Percentiles rank a stretch among this genome's conserved stretches.
phyloP scores from a whole-genome alignment of 2,329 filamentous ascomycete species.

The Cadophora luteo-olivacea region DNA sequence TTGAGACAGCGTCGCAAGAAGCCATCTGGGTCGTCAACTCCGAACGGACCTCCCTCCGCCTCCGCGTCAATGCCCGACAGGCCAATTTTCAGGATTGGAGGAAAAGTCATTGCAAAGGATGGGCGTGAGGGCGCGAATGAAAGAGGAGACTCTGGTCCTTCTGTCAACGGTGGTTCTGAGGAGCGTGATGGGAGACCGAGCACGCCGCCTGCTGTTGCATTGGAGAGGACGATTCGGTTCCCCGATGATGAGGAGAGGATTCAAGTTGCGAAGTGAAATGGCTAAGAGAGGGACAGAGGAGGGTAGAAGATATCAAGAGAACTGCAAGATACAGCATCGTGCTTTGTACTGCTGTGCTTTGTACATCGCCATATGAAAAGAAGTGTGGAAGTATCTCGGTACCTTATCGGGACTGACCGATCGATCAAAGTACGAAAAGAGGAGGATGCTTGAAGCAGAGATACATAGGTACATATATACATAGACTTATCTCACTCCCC shows the following conservation, averaged over 20 bases:
- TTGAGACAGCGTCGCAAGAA: constrained; percentile 35
- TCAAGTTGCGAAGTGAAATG: neutral
- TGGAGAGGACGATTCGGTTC: constrained; percentile 51
- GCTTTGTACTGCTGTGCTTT: neutral
- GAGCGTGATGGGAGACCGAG: constrained; percentile 15
- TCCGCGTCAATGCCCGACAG: constrained; percentile 32
- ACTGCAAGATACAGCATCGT: no score
- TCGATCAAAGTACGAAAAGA: neutral
- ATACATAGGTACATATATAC: constrained; percentile 24
- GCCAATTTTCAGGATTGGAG: constrained; percentile 51
- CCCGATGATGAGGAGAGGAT: constrained; percentile 48
- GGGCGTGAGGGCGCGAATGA: neutral
- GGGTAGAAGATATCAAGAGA: neutral
- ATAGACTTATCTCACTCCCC: neutral
- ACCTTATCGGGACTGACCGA: neutral
- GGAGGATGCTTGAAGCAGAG: neutral
- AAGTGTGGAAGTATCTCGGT: neutral
- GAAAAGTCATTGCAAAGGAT: constrained; percentile 38
- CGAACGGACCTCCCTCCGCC: constrained; percentile 5
- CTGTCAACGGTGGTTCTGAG: neutral
- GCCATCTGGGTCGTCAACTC: constrained; percentile 28
- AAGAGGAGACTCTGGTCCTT: neutral
- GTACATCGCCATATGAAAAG: neutral
- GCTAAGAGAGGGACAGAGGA: neutral
- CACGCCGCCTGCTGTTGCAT: constrained; percentile 29